A percentile compares a stretch with the other conserved stretches of the same genome.
These are phyloP conservation scores for Nevesoporus exiguus DNA, from an alignment of 768 basidiomycete species.

Conservation along the genomic window DNA sequence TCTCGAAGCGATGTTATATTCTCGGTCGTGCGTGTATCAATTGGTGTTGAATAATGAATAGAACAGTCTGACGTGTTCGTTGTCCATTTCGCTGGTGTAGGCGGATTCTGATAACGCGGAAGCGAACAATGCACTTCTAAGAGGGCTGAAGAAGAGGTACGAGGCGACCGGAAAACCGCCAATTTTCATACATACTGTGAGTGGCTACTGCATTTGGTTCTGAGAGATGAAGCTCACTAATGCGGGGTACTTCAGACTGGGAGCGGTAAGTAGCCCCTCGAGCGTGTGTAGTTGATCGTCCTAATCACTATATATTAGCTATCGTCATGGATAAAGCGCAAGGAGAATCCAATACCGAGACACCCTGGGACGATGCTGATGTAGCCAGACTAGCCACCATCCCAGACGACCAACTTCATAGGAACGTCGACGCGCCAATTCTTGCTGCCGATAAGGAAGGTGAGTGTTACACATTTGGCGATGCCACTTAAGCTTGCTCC, in stretches of 20 bases:
- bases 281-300: neutral
- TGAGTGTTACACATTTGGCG: constrained; percentile 11
- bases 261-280: constrained; percentile 34
- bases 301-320: constrained; percentile 23
- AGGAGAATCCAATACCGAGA: constrained; percentile 37
- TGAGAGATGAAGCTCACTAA: neutral
- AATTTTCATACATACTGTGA: constrained; percentile 60
- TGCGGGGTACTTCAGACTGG: constrained; percentile 40
- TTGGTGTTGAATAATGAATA: no score
- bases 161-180: constrained; percentile 41
- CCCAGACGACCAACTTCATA: constrained; percentile 43
- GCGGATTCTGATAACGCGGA: constrained; percentile 46
- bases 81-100: constrained; percentile 23
- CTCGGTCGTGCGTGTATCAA: constrained; percentile 31
- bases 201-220: constrained; percentile 24
- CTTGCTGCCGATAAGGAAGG: constrained; percentile 48
- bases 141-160: constrained; percentile 48
- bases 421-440: constrained; percentile 47
- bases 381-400: constrained; percentile 45
- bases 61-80: neutral
- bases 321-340: constrained; percentile 43
- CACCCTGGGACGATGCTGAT: constrained; percentile 49
- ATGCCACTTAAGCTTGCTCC: no score
- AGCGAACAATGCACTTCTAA: constrained; percentile 45
- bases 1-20: constrained; percentile 45